A percentile compares a stretch with the other conserved stretches of the same genome.
These are phyloP conservation scores for Diatrype stigma DNA, from an alignment of 2,329 filamentous ascomycete genomes.

Conservation along the genomic window DNA sequence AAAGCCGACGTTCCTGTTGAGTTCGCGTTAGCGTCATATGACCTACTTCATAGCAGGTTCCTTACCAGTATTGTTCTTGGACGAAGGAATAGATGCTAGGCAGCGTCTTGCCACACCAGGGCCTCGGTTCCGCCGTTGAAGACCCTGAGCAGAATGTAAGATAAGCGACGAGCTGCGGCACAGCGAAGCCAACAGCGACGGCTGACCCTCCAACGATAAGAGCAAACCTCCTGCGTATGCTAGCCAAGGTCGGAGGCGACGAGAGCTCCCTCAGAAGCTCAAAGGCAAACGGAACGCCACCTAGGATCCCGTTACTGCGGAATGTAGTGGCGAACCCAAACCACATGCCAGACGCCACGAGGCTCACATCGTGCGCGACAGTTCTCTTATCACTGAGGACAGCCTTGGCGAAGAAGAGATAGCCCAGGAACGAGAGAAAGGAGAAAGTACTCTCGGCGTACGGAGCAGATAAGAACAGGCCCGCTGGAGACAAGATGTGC, in stretches of 20 bases:
- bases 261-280: constrained; percentile 37
- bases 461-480: constrained; percentile 82
- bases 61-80: constrained; percentile 85
- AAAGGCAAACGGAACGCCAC: constrained; percentile 68
- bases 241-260: constrained; percentile 28
- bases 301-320: constrained; percentile 82
- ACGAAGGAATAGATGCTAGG: constrained; percentile 93
- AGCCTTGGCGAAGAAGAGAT: constrained; percentile 61
- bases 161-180: constrained; percentile 76
- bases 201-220: constrained; percentile 63
- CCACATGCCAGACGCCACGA: constrained; percentile 59
- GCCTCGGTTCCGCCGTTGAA: constrained; percentile 38
- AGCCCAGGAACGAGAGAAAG: constrained; percentile 69
- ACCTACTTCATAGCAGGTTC: constrained; percentile 11
- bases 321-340: constrained; percentile 73
- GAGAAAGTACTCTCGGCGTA: constrained; percentile 81
- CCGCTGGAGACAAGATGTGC: constrained; percentile 82
- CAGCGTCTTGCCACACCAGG: constrained; percentile 70
- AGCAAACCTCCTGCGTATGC: constrained; percentile 49
- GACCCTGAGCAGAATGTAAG: constrained; percentile 57
- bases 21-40: constrained; percentile 14
- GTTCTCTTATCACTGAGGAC: constrained; percentile 27
- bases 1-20: constrained; percentile 77
- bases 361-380: constrained; percentile 39
- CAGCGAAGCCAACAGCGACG: constrained; percentile 61